phyloP scores from a whole-genome alignment of 73 alveolate species.

The Paramecium pentaurelia region DNA sequence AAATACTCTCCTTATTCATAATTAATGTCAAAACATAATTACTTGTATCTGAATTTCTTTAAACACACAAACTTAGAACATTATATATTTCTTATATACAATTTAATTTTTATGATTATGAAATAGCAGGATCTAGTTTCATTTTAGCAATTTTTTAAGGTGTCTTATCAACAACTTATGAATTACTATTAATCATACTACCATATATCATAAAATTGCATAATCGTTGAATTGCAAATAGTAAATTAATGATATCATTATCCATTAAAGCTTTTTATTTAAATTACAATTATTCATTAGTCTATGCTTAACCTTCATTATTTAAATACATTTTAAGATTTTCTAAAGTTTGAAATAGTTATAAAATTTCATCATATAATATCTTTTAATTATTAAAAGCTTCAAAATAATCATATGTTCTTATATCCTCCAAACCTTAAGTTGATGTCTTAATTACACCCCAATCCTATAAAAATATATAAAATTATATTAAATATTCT shows the following conservation, averaged over 20 bases:
- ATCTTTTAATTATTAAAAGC: slow-evolving; percentile 18
- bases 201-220: slow-evolving; percentile 23
- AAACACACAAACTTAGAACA: neutral
- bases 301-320: neutral
- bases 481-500: neutral
- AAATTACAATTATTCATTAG: neutral
- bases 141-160: slow-evolving; percentile 37
- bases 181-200: neutral
- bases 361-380: neutral
- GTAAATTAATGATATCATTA: slow-evolving; percentile 4
- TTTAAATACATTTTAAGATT: slow-evolving; percentile 1
- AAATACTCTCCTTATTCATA: neutral
- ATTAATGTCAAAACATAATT: neutral
- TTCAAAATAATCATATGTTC: neutral
- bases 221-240: neutral
- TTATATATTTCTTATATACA: slow-evolving; percentile 12
- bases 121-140: neutral
- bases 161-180: neutral
- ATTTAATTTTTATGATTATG: neutral
- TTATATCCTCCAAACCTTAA: neutral
- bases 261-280: neutral
- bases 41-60: neutral
- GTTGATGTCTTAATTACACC: neutral
- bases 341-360: slow-evolving; percentile 7
- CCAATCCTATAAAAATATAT: slow-evolving; percentile 24